Evolutionary conservation across 2,329 filamentous ascomycete species (phyloP).

Genomic region (Aspergillus sp.): DNA sequence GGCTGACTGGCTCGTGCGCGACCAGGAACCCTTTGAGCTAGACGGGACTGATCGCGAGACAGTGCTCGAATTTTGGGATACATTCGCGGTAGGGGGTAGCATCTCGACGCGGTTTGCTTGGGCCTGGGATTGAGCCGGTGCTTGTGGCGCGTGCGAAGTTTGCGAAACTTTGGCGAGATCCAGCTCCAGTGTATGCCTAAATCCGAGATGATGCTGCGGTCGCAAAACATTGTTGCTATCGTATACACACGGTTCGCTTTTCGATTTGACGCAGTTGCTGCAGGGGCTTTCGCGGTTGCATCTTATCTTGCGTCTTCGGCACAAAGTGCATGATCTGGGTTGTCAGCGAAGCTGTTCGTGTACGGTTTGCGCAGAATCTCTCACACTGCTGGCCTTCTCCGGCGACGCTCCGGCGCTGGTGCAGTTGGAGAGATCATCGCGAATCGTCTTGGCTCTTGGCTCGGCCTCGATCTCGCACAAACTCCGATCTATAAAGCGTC

Average conservation of each 20-base stretch:
- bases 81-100: background rate
- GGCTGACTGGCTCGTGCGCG: constrained; percentile 28
- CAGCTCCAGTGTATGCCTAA: constrained; percentile 2
- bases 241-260: constrained; percentile 31
- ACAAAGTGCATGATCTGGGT: constrained; percentile 59
- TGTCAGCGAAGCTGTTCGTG: background rate
- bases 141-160: too few species aligned
- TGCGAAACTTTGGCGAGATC: background rate
- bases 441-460: background rate
- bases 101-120: background rate
- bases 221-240: constrained; percentile 15
- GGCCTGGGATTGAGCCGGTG: background rate
- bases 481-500: background rate
- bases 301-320: constrained; percentile 64
- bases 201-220: constrained; percentile 11
- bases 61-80: constrained; percentile 17
- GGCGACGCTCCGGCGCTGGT: constrained; percentile 38
- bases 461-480: background rate
- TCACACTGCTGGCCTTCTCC: constrained; percentile 51
- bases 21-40: constrained; percentile 26
- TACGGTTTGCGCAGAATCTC: too few species aligned
- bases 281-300: constrained; percentile 66
- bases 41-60: constrained; percentile 16
- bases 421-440: constrained; percentile 27
- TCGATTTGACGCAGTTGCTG: constrained; percentile 58